phyloP scores from a whole-genome alignment of 768 basidiomycete species.

The Suillus discolor region DNA sequence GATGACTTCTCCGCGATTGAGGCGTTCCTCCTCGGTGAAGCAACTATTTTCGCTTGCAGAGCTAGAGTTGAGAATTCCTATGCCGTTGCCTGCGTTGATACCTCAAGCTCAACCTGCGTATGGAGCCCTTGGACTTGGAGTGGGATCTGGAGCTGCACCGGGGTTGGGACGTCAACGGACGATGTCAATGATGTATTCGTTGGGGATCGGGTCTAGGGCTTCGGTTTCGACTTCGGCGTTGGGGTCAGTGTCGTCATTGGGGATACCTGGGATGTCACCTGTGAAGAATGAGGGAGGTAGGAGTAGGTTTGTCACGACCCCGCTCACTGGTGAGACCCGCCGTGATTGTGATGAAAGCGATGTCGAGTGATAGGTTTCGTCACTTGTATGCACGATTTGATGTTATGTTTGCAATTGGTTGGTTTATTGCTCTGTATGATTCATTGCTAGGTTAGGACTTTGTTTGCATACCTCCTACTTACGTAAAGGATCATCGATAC shows the following conservation, averaged over 20 bases:
- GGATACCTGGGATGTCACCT: constrained; percentile 12
- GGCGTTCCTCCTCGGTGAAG: constrained; percentile 48
- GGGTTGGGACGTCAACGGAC: constrained; percentile 41
- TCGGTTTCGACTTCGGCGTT: neutral
- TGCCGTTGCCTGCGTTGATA: constrained; percentile 41
- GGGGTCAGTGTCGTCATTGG: neutral
- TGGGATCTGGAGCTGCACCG: constrained; percentile 19
- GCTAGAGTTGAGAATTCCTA: constrained; percentile 58
- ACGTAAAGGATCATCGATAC: neutral
- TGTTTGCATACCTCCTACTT: neutral
- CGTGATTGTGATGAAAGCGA: constrained; percentile 19
- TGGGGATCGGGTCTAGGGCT: constrained; percentile 56
- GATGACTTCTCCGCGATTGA: constrained; percentile 64
- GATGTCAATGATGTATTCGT: constrained; percentile 63
- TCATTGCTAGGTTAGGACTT: neutral
- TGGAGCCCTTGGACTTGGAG: constrained; percentile 20
- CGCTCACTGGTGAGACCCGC: neutral
- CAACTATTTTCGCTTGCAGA: constrained; percentile 36
- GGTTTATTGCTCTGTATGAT: neutral
- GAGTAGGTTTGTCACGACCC: neutral
- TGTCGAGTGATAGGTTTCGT: constrained; percentile 20
- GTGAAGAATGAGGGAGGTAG: neutral
- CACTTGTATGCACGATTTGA: neutral
- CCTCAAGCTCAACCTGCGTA: constrained; percentile 12
- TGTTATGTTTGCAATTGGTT: neutral